Evolutionary conservation across 495 filamentous ascomycete species (phyloP).

Genomic region (Delitschia confertaspora): DNA sequence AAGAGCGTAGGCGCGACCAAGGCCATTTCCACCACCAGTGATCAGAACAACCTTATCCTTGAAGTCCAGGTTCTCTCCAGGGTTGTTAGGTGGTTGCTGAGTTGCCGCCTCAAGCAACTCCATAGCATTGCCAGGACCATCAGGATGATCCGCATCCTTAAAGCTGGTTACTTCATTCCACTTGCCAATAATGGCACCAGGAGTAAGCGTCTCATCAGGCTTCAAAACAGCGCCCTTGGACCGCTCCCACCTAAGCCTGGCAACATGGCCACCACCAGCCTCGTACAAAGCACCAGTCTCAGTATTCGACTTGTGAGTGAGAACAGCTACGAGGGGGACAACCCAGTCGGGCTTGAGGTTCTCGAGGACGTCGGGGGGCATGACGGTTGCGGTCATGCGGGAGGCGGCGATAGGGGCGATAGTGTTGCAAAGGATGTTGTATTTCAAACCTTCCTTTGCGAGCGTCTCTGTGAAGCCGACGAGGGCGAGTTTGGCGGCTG

Average conservation of each 20-base stretch:
- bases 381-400: conserved; percentile 95
- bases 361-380: conserved; percentile 88
- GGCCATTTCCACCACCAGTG: conserved; percentile 85
- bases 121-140: conserved; percentile 84
- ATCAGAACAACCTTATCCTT: conserved; percentile 85
- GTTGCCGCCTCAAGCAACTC: conserved; percentile 74
- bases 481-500: conserved; percentile 87
- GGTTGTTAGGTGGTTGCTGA: conserved; percentile 57
- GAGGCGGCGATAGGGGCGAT: conserved; percentile 95
- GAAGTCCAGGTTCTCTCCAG: conserved; percentile 75
- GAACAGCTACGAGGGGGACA: conserved; percentile 82
- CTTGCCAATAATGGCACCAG: conserved; percentile 75
- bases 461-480: conserved; percentile 98
- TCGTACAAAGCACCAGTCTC: conserved; percentile 91
- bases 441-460: conserved; percentile 94
- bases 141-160: conserved; percentile 73
- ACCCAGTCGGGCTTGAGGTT: conserved; percentile 93
- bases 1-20: conserved; percentile 86
- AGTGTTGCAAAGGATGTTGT: conserved; percentile 94
- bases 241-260: conserved; percentile 93
- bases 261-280: conserved; percentile 84
- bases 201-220: conserved; percentile 79
- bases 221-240: conserved; percentile 85
- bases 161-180: conserved; percentile 87
- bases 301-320: conserved; percentile 82